Evolutionary conservation across 1,284 basidiomycete species (phyloP), one percentile per base, ranked within the genome.

Genomic region (Tremellales sp.): DNA sequence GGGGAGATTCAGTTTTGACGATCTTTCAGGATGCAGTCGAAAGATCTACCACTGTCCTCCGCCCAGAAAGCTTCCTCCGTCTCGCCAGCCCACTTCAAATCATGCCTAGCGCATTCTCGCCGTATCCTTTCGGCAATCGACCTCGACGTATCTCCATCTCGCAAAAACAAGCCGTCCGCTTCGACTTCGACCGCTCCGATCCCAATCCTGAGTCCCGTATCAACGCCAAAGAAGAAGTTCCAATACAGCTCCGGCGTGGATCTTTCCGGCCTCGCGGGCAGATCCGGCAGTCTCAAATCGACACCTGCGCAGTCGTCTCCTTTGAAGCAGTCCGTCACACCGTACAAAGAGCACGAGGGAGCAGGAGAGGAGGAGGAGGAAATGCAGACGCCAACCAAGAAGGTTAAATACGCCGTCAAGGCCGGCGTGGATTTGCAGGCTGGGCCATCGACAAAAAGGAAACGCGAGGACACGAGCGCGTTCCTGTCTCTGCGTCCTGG

Each of bases 401-500:
- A 48, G 31, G 35, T 40, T 18, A 61, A 58, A 39, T 61, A 40
- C 43, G 28, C 35, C 1, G 33, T 36, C 28, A 21, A 18, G 16
- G 19, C 19, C 9, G 60, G 57, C 12, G 43, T 62, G 7, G 57
- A 61, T 38, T 42, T 60, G 9, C 57, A 53, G 31, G 8, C 47
- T 37, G 47, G 41, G 10, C 46, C 49, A 26, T 16, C 47, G 10
- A 13, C 19, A 24, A 43, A 29, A 32, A 44, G 43, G 14, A 57
- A 58, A 29, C 26, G 32, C 8, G 62, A 61, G 26, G 56, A 57
- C 29, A 42, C 52, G 1, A 48, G 34, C 4, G 58, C 66, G 4
- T 70, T 70, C 55, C 52, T 70, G n/a, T 61, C 65, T n/a, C 45
- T 68, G 4, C 51, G 66, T 14, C 66, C 66, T 10, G 62, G 64